Evolutionary conservation across 2,329 filamentous ascomycete genomes (phyloP).

Genomic region (Hymenoscyphus fructigenus): DNA sequence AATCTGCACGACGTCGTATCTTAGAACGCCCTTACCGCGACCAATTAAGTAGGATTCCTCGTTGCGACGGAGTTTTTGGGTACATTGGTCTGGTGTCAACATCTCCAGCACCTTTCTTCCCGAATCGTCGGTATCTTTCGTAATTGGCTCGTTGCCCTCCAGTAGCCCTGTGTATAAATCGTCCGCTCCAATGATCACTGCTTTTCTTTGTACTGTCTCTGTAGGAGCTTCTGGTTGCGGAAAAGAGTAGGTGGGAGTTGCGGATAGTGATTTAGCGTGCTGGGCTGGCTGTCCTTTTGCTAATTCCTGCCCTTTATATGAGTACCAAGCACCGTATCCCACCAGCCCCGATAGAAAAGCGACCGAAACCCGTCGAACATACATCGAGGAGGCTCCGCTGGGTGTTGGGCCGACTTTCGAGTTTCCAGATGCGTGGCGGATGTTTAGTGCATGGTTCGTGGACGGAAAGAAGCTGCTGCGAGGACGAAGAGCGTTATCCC

Average conservation of each 20-base stretch:
- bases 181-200: slow-evolving; percentile 86
- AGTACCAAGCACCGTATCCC: slow-evolving; percentile 76
- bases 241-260: slow-evolving; percentile 25
- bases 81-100: slow-evolving; percentile 92
- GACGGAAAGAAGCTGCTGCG: slow-evolving; percentile 42
- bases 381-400: slow-evolving; percentile 60
- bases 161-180: slow-evolving; percentile 87
- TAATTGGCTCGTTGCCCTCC: slow-evolving; percentile 80
- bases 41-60: slow-evolving; percentile 92
- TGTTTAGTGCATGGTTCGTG: slow-evolving; percentile 45
- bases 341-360: slow-evolving; percentile 67
- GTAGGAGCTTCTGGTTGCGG: slow-evolving; percentile 19
- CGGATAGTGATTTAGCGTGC: slow-evolving; percentile 31
- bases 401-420: slow-evolving; percentile 16
- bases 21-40: slow-evolving; percentile 83
- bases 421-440: slow-evolving; percentile 44
- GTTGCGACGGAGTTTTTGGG: slow-evolving; percentile 80
- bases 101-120: slow-evolving; percentile 90
- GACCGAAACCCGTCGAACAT: slow-evolving; percentile 65
- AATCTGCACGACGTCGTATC: slow-evolving; percentile 92
- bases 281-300: slow-evolving; percentile 12
- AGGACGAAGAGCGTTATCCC: slow-evolving; percentile 54
- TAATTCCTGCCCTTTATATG: slow-evolving; percentile 51
- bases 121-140: slow-evolving; percentile 82
- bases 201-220: slow-evolving; percentile 57